Conservation (phyloP, 2,329 filamentous ascomycete species). For the Leptographium procerum region DNA sequence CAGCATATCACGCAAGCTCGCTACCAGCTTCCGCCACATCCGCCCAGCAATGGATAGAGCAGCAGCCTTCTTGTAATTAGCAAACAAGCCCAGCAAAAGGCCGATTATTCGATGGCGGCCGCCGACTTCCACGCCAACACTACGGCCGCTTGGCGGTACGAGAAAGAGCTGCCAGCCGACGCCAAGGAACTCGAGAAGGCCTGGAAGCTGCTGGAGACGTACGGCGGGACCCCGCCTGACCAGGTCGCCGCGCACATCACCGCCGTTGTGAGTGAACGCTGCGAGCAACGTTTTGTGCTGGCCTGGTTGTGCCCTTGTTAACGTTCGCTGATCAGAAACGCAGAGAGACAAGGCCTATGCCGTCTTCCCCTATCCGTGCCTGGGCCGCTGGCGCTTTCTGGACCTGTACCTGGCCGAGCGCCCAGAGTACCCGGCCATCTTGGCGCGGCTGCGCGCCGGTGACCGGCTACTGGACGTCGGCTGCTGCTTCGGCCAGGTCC, state of each 20-base stretch:
- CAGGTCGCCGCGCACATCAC: constrained; percentile 14
- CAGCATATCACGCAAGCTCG: neutral
- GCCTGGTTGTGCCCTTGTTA: neutral
- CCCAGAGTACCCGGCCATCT: constrained; percentile 18
- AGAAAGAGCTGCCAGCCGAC: constrained; percentile 7
- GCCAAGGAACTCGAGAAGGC: constrained; percentile 6
- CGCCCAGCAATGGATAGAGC: too few species aligned
- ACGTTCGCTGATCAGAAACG: neutral
- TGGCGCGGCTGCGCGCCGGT: constrained; percentile 18
- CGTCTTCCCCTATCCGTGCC: constrained; percentile 26
- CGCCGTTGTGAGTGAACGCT: constrained; percentile 7
- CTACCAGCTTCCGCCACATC: neutral
- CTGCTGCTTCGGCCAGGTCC: constrained; percentile 32
- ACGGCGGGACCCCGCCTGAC: constrained; percentile 14
- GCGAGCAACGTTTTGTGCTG: neutral
- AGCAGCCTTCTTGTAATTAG: too few species aligned
- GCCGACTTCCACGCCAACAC: neutral
- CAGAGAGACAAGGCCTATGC: constrained; percentile 25
- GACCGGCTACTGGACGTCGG: constrained; percentile 26
- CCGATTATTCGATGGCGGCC: neutral
- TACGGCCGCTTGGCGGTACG: constrained; percentile 1
- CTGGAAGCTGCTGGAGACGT: constrained; percentile 13
- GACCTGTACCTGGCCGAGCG: constrained; percentile 22
- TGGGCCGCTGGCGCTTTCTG: constrained; percentile 28
- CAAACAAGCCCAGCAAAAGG: too few species aligned